Evolutionary conservation across 352 stramenopile species (phyloP), one percentile per base, ranked within the genome.

Genomic region (Phytophthora syringae): DNA sequence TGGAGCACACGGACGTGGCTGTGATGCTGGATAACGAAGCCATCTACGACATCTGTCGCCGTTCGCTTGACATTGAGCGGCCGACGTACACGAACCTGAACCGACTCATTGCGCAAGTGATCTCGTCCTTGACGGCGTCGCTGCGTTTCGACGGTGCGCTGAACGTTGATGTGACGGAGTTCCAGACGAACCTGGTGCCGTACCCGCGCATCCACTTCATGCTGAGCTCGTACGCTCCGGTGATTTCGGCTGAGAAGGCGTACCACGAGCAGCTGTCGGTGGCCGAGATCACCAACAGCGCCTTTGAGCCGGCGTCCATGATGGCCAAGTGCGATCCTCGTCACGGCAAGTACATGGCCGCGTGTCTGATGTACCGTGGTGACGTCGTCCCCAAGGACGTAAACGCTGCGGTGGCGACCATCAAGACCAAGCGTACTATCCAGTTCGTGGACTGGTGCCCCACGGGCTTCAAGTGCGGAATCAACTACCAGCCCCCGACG

Each of bases 381-480:
- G 94, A 99, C 53, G 87, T 98, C 40, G 93, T 98, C 40, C 91
- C 95, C 21, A 97, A 97, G 79, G 90, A 97, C 55, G 97, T 99
- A 64, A 99, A 99, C 74, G 94, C 96, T n/a, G 93, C 97, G 6
- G 93, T 99, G 30, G 96, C 97, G 28, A 99, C 95, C 56, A 99
- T 99, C 89, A 99, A 99, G 91, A 99, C 95, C 56, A 99, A 99
- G 89, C 90, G 96, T 64, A 99, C 97, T 40, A 98, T 99, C 72
- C 97, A 99, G 79, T 99, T 99, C 67, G 97, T 99, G 21, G 97
- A 99, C 78, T 99, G 97, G 97, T 99, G 96, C 67, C 97, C 97
- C 4, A 99, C 97, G 50, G 97, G 96, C 49, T 99, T 99, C 90
- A 99, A 99, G 90, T 99, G 95, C 70, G 97, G 67, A 10, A 75